Base-by-base conservation (phyloP, 306 rosid genomes). In the Lathyrus oleraceus region DNA sequence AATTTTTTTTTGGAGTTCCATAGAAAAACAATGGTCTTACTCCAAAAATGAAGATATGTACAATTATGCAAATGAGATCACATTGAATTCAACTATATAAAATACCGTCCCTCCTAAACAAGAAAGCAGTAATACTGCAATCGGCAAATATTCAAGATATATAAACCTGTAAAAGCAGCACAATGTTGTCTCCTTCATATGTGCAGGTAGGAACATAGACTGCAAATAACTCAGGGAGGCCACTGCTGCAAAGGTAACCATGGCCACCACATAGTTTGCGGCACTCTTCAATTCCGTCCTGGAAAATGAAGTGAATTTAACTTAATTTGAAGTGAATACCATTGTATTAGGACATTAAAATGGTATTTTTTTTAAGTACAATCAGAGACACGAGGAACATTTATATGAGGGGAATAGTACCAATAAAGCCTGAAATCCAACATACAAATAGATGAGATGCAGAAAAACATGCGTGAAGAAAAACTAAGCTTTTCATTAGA, bases 201-300 rank as follows among this genome's bases (percentile, higher is more conserved):
- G 99, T 94, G 77, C 99, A 91, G 52, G 99, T 90, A 51, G 99
- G 99, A 73, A 94, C 85, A 74, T 91, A 94, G 79, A 94, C 99
- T 13, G 99, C 96, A 91, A 94, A 91, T 83, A 94, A 78, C 80
- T 91, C 99, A 9, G 99, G 99, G 69, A 94, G 96, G 62, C 99
- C 99, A 67, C 97, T 88, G 85, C 91, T 91, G 60, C 96, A 86
- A 39, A 94, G 92, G 79, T 94, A 94, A 71, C 99, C 99, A 19
- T 91, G 99, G 45, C 97, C 99, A 73, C 97, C 99, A 16, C 99
- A 94, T 80, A 94, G 76, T 76, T 94, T 94, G 61, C 96, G 90
- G 70, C 99, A 91, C 79, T 89, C 99, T 77, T 94, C 99, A 78
- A 94, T 94, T 14, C 76, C 99, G 75, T 91, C 99, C 99, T 94